A percentile compares a stretch with the other conserved stretches of the same genome.
Evolutionary conservation across 371 early-diverging fungal genomes (phyloP).

Genomic region (Blyttiomyces sp.): DNA sequence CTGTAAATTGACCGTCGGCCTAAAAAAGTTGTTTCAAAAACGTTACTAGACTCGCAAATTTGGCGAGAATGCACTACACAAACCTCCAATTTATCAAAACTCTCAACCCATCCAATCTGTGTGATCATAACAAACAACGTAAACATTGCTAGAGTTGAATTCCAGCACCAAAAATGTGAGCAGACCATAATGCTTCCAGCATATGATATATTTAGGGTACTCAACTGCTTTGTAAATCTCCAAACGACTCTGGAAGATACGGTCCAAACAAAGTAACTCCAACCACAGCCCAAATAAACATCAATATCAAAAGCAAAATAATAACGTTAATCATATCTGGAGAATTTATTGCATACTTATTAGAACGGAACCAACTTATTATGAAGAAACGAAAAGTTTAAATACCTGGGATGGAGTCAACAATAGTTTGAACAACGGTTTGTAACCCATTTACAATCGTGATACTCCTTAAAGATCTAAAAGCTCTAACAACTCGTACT

Average conservation of each 20-base stretch:
- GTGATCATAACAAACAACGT: conserved; percentile 33
- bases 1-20: conserved; percentile 27
- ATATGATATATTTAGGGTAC: too few species aligned
- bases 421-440: conserved; percentile 32
- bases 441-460: conserved; percentile 30
- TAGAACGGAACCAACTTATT: background rate
- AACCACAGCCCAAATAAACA: conserved; percentile 42
- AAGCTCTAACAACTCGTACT: conserved; percentile 33
- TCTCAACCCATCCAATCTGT: conserved; percentile 36
- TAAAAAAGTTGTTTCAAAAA: background rate
- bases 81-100: conserved; percentile 30
- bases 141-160: conserved; percentile 24
- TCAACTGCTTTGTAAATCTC: conserved; percentile 24
- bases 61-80: background rate
- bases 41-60: background rate
- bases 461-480: conserved; percentile 31
- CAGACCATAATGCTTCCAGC: background rate
- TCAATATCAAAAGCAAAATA: conserved; percentile 32
- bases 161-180: background rate
- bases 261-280: conserved; percentile 38
- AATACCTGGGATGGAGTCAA: conserved; percentile 34
- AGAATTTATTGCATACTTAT: background rate
- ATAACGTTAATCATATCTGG: conserved; percentile 40
- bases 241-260: conserved; percentile 19
- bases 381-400: background rate